Base-by-base conservation (phyloP, 2,329 filamentous ascomycete genomes). In the Elsinoe necatrix region DNA sequence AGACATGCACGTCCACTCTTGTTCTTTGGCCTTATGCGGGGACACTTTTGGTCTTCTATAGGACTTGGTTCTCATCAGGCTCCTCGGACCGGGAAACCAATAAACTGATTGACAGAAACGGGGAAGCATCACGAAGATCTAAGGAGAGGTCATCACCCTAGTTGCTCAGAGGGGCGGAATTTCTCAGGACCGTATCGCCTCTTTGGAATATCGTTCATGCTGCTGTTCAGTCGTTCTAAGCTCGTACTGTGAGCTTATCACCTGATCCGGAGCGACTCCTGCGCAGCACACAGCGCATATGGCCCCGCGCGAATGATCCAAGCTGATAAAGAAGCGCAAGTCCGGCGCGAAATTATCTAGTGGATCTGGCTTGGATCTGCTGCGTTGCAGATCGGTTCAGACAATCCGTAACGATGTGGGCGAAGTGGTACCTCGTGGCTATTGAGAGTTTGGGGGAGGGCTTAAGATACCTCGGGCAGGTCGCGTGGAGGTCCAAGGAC, bases 1-100 rank as follows among this genome's bases (percentile, higher is more conserved):
- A 52, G 48, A 52, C 29, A 52, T 52, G 48, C 48, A 52, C 48
- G 48, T 37, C 48, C 48, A 52, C 48, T 52, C 48, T 52, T 52
- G 48, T 52, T 48, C 29, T 52, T 39, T 37, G 48, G 18, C n/a
- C 21, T 39, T 52, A 52, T 39, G 48, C 48, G 48, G 48, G 48
- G 31, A 18, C 16, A 9, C 18, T n/a, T 20, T 45, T 45, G 41
- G 41, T 23, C 11, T 9, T 45, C 41, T 20, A 6, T 21, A 45
- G 18, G 25, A 9, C 12, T 21, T 7, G 18, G 8, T 5, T 25
- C 23, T 4, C 9, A 23, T n/a, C 20, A 11, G 2, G 21, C 4
- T 45, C 41, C 12, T 6, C 3, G 16, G 27, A 50, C 45, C 29
- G 27, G 25, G 9, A 35, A 18, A 21, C 34, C 12, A 12, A 31